phyloP scores from a whole-genome alignment of 2,329 filamentous ascomycete species.

The Monilinia fructicola region DNA sequence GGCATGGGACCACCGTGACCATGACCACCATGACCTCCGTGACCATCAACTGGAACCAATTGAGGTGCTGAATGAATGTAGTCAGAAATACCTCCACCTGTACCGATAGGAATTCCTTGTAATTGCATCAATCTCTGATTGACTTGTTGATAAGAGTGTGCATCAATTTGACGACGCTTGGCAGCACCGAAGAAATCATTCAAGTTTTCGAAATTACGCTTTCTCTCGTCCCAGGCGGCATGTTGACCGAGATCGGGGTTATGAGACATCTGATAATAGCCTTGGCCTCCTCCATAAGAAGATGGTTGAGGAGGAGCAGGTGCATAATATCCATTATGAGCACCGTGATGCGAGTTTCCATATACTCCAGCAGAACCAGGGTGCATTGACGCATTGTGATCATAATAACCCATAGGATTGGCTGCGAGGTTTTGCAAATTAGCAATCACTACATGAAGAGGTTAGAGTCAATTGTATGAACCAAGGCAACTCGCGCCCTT shows the following conservation, averaged over 20 bases:
- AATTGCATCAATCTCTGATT: constrained; percentile 83
- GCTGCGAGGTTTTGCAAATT: constrained; percentile 40
- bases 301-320: constrained; percentile 48
- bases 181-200: constrained; percentile 93
- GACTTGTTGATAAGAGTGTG: constrained; percentile 85
- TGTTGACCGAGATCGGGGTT: constrained; percentile 67
- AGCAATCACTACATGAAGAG: constrained; percentile 37
- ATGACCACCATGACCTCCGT: constrained; percentile 46
- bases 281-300: constrained; percentile 58
- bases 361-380: constrained; percentile 50
- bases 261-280: constrained; percentile 73
- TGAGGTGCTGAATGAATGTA: constrained; percentile 55
- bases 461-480: constrained; percentile 36
- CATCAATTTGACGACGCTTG: constrained; percentile 88
- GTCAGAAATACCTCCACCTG: constrained; percentile 51
- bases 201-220: constrained; percentile 78
- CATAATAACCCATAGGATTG: constrained; percentile 53
- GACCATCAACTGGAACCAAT: constrained; percentile 55
- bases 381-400: constrained; percentile 62
- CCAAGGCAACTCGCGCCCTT: constrained; percentile 32
- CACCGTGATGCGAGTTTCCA: constrained; percentile 55
- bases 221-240: constrained; percentile 66
- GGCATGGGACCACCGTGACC: constrained; percentile 53
- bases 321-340: constrained; percentile 52
- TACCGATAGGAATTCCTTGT: constrained; percentile 65